Percentiles rank a stretch among this genome's conserved stretches.
phyloP scores from a whole-genome alignment of 164 flowering plant genomes.

The Euptelea pleiosperma region DNA sequence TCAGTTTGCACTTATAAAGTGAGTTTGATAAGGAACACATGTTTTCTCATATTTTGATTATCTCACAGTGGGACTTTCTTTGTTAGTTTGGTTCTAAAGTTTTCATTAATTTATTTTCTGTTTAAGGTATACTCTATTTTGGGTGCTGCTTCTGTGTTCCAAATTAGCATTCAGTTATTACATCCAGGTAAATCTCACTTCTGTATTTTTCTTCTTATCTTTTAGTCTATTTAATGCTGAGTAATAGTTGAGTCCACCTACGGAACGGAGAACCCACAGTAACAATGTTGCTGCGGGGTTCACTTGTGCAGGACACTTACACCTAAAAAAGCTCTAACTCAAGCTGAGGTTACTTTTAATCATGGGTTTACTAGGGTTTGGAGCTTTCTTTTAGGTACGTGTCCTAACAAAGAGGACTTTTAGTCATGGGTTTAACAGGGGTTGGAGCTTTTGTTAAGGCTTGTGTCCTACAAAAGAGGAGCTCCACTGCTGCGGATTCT shows the following conservation, averaged over 20 bases:
- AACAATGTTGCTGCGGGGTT: too few relatives aligned
- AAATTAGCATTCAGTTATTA: conserved; percentile 82
- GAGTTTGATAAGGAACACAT: conserved; percentile 30
- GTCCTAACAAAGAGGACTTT: too few relatives aligned
- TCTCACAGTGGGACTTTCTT: neutral
- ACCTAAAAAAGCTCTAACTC: too few relatives aligned
- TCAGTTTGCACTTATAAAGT: conserved; percentile 85
- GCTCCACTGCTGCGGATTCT: too few relatives aligned
- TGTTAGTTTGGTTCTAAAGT: neutral
- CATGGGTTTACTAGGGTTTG: too few relatives aligned
- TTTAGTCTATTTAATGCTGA: neutral
- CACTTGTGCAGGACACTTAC: too few relatives aligned
- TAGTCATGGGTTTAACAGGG: too few relatives aligned
- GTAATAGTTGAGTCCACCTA: conserved; percentile 3
- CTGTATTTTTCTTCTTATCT: neutral
- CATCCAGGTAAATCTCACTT: conserved; percentile 46
- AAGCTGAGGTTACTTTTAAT: too few relatives aligned
- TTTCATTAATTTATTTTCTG: conserved; percentile 6
- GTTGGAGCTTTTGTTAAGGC: too few relatives aligned
- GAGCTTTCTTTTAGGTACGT: too few relatives aligned
- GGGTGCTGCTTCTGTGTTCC: conserved; percentile 72
- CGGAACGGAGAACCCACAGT: too few relatives aligned
- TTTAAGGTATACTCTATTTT: conserved; percentile 84
- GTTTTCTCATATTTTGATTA: neutral
- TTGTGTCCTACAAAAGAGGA: too few relatives aligned